phyloP scores from a whole-genome alignment of 495 filamentous ascomycete genomes.

The Margaritispora aquatica region DNA sequence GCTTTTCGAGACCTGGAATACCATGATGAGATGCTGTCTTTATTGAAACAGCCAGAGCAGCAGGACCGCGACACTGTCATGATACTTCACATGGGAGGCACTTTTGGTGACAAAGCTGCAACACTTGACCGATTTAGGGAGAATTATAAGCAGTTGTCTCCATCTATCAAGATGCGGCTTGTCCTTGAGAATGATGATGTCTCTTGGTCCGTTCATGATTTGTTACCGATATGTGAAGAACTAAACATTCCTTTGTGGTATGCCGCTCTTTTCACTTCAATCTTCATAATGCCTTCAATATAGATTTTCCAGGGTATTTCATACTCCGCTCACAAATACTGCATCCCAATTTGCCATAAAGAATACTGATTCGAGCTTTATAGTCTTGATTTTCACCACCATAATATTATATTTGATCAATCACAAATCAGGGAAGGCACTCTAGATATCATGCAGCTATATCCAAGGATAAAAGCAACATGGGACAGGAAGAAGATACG shows the following conservation, averaged over 20 bases:
- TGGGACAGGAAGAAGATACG: constrained; percentile 84
- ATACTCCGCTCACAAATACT: too few relatives aligned
- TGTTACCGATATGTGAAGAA: constrained; percentile 87
- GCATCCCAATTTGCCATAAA: too few relatives aligned
- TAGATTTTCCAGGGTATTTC: too few relatives aligned
- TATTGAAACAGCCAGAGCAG: constrained; percentile 74
- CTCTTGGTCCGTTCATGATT: constrained; percentile 79
- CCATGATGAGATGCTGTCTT: constrained; percentile 76
- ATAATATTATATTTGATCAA: constrained; percentile 85
- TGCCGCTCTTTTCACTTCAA: too few relatives aligned
- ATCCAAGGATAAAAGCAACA: constrained; percentile 69
- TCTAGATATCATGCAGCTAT: constrained; percentile 66
- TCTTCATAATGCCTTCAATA: too few relatives aligned
- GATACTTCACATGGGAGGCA: constrained; percentile 91
- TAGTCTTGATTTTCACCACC: constrained; percentile 90
- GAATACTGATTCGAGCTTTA: too few relatives aligned
- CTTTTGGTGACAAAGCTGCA: constrained; percentile 80
- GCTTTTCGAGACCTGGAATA: constrained; percentile 82
- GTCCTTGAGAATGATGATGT: constrained; percentile 97
- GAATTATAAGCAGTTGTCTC: constrained; percentile 64
- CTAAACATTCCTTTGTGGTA: constrained; percentile 90
- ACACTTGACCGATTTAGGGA: constrained; percentile 76
- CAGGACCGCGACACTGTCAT: constrained; percentile 84
- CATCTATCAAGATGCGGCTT: constrained; percentile 68
- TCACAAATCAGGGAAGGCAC: constrained; percentile 76